Evolutionary conservation across 345 rosid species (phyloP).

Genomic region (Gossypium australe): DNA sequence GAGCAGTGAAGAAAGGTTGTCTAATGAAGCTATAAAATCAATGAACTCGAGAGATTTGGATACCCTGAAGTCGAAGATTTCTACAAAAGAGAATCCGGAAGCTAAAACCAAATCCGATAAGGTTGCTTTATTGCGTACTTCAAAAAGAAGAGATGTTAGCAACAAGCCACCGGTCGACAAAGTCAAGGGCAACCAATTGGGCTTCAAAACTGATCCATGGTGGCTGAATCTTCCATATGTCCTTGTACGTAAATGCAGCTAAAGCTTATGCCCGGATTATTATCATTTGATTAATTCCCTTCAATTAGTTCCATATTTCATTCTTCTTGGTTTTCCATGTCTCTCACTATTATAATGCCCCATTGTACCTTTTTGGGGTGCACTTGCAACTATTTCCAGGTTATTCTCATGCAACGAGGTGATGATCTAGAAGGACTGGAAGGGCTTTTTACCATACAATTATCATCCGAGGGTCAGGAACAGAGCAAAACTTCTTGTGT

Average conservation of each 20-base stretch:
- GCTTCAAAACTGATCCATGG: conserved; percentile 37
- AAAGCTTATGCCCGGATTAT: not conserved
- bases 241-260: conserved; percentile 36
- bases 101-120: conserved; percentile 8
- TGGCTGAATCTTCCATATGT: conserved; percentile 78
- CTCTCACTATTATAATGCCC: not conserved
- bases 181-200: conserved; percentile 28
- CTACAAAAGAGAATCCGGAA: conserved; percentile 20
- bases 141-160: conserved; percentile 19
- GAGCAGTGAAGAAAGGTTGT: conserved; percentile 20
- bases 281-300: not conserved
- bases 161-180: conserved; percentile 19
- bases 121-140: conserved; percentile 25
- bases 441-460: conserved; percentile 49
- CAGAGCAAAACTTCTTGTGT: conserved; percentile 29
- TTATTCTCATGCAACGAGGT: conserved; percentile 57
- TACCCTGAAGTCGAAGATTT: conserved; percentile 9
- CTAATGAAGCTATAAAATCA: conserved; percentile 26
- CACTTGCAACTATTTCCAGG: conserved; percentile 35
- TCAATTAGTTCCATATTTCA: not conserved
- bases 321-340: not conserved
- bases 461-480: conserved; percentile 24
- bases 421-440: conserved; percentile 37
- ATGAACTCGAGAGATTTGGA: conserved; percentile 13
- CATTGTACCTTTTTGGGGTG: not conserved